Percentiles rank a stretch among this genome's conserved stretches.
These are phyloP conservation scores for Suhomyces terraborum DNA, from an alignment of 1,139 yeast genomes.

Conservation along the genomic window DNA sequence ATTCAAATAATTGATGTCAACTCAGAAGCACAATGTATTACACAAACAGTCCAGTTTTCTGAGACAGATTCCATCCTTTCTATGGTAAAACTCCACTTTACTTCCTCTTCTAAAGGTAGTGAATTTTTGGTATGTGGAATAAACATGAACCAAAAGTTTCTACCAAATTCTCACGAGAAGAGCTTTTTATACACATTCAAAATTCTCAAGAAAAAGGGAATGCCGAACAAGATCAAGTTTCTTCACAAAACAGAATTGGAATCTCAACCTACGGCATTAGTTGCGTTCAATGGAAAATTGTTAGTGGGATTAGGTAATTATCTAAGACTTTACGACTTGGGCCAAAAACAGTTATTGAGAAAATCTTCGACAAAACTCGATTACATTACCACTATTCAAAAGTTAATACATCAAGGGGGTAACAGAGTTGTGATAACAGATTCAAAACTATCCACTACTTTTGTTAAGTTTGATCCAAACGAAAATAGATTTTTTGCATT, in stretches of 20 bases:
- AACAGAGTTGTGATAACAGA: conserved; percentile 71
- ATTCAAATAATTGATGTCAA: conserved; percentile 51
- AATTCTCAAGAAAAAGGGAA: conserved; percentile 27
- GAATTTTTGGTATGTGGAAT: conserved; percentile 54
- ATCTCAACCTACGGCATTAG: conserved; percentile 50
- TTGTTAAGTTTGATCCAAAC: conserved; percentile 52
- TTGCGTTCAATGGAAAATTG: conserved; percentile 60
- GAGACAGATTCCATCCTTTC: conserved; percentile 43
- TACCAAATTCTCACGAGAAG: conserved; percentile 35
- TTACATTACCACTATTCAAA: conserved; percentile 47
- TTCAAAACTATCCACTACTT: conserved; percentile 58
- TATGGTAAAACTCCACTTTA: conserved; percentile 24
- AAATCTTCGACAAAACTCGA: conserved; percentile 53
- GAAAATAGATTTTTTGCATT: conserved; percentile 61
- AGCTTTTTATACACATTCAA: conserved; percentile 48
- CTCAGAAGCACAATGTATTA: conserved; percentile 29
- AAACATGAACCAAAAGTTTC: conserved; percentile 36
- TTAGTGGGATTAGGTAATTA: conserved; percentile 59
- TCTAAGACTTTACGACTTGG: conserved; percentile 70
- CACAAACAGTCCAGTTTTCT: conserved; percentile 44
- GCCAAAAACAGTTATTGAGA: conserved; percentile 74
- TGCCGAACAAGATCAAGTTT: conserved; percentile 39
- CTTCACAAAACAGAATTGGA: conserved; percentile 67
- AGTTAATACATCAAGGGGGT: conserved; percentile 53
- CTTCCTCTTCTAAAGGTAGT: conserved; percentile 24